A percentile compares a stretch with the other conserved stretches of the same genome.
phyloP scores from a whole-genome alignment of 1,139 yeast genomes.

The Protomyces pachydermus region DNA sequence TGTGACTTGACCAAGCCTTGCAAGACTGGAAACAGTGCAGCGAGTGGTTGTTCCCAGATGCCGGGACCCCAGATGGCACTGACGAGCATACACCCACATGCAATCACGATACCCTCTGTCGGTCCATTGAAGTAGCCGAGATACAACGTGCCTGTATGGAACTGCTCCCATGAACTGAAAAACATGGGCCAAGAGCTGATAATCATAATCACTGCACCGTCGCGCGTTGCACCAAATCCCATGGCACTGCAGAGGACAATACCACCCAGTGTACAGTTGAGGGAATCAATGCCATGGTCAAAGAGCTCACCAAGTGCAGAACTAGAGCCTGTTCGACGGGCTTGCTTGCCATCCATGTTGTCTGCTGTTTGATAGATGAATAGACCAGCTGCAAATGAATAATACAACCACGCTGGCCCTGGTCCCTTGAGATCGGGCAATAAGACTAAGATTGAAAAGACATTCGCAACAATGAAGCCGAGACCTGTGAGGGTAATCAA shows the following conservation, averaged over 20 bases:
- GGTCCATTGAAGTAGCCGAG: slow-evolving; percentile 71
- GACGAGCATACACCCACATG: slow-evolving; percentile 49
- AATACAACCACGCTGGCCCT: slow-evolving; percentile 65
- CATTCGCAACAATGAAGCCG: slow-evolving; percentile 52
- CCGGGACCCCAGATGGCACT: slow-evolving; percentile 61
- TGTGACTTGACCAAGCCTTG: not conserved
- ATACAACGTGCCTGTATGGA: slow-evolving; percentile 57
- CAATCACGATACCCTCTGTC: slow-evolving; percentile 69
- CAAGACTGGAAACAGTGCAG: slow-evolving; percentile 28
- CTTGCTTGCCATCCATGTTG: slow-evolving; percentile 80
- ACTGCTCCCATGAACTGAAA: slow-evolving; percentile 56
- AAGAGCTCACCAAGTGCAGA: slow-evolving; percentile 65
- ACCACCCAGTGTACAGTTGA: slow-evolving; percentile 51
- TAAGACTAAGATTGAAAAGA: slow-evolving; percentile 46
- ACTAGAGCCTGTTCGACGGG: slow-evolving; percentile 67
- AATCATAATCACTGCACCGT: slow-evolving; percentile 52
- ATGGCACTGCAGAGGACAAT: slow-evolving; percentile 42
- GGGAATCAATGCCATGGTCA: slow-evolving; percentile 76
- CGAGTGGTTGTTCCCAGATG: slow-evolving; percentile 48
- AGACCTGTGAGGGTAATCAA: slow-evolving; percentile 66
- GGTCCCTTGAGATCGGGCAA: slow-evolving; percentile 54
- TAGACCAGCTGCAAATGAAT: slow-evolving; percentile 61
- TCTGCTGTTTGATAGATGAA: slow-evolving; percentile 76
- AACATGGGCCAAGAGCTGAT: slow-evolving; percentile 61
- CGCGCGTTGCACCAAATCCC: slow-evolving; percentile 43